Evolutionary conservation across 2,329 filamentous ascomycete genomes (phyloP).

Genomic region (Pseudogymnoascus sp.): DNA sequence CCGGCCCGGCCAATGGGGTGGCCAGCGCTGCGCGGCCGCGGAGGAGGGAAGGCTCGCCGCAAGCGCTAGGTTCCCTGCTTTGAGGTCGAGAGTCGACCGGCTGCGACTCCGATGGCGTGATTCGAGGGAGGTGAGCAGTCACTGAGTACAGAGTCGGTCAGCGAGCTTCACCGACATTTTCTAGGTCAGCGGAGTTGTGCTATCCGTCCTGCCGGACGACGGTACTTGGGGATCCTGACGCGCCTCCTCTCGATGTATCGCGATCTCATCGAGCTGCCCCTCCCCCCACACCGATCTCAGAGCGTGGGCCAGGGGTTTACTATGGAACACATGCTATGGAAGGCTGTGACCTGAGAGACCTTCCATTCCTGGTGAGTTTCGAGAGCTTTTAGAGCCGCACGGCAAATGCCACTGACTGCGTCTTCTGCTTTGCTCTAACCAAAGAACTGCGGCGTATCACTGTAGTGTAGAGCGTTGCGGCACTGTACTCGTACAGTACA

Average conservation of each 20-base stretch:
- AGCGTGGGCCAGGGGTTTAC: background rate
- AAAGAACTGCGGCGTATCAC: too few species aligned
- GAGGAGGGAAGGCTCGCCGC: slow-evolving; percentile 12
- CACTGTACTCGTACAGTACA: background rate
- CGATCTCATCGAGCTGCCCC: background rate
- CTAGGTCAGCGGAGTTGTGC: background rate
- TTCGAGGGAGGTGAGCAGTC: background rate
- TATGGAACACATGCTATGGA: background rate
- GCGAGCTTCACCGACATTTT: background rate
- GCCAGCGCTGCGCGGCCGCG: background rate
- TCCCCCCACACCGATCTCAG: background rate
- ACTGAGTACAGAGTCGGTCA: background rate
- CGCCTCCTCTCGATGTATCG: background rate
- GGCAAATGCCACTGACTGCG: background rate
- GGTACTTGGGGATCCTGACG: background rate
- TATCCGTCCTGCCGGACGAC: background rate
- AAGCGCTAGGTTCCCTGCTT: slow-evolving; percentile 1
- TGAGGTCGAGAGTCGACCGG: background rate
- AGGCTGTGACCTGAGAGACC: background rate
- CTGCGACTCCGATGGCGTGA: background rate
- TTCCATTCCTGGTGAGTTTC: background rate
- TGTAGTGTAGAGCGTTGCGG: background rate
- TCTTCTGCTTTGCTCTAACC: background rate
- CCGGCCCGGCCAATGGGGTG: background rate
- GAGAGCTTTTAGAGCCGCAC: background rate